phyloP scores from a whole-genome alignment of 2,329 filamentous ascomycete genomes.

The Fusarium sp. region DNA sequence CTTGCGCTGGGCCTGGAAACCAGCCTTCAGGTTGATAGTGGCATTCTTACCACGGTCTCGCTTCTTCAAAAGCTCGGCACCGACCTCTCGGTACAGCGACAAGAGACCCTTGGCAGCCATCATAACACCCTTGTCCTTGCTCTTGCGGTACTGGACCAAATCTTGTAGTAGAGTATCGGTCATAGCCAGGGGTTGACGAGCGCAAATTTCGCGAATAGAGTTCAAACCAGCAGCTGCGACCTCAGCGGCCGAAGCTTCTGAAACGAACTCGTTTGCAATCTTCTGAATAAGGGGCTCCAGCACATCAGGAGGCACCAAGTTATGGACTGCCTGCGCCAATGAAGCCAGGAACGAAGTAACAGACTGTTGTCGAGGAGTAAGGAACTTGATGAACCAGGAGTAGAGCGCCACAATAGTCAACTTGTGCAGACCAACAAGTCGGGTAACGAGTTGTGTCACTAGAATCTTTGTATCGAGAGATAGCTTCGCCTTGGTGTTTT shows the following conservation, averaged over 20 bases:
- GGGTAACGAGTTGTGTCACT: slow-evolving; percentile 89
- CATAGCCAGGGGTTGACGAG: slow-evolving; percentile 94
- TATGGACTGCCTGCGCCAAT: slow-evolving; percentile 90
- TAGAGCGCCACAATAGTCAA: slow-evolving; percentile 90
- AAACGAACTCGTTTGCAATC: slow-evolving; percentile 98
- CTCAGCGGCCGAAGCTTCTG: slow-evolving; percentile 89
- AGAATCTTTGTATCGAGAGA: slow-evolving; percentile 88
- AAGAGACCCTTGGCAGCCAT: slow-evolving; percentile 96
- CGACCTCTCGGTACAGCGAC: slow-evolving; percentile 90
- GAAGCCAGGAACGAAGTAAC: slow-evolving; percentile 95
- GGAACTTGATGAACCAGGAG: slow-evolving; percentile 94
- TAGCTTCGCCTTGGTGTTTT: slow-evolving; percentile 85
- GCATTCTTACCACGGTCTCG: slow-evolving; percentile 92
- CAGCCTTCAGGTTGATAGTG: slow-evolving; percentile 79
- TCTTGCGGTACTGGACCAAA: slow-evolving; percentile 93
- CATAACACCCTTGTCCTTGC: slow-evolving; percentile 98
- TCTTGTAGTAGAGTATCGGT: slow-evolving; percentile 95
- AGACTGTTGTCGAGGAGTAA: slow-evolving; percentile 86
- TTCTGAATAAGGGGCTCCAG: slow-evolving; percentile 91
- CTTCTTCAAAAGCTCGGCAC: slow-evolving; percentile 87
- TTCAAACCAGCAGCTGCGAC: slow-evolving; percentile 93
- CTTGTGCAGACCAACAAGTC: slow-evolving; percentile 92
- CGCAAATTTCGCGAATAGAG: slow-evolving; percentile 93
- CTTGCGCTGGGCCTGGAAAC: slow-evolving; percentile 77
- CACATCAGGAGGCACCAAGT: slow-evolving; percentile 89